Evolutionary conservation across 2,329 filamentous ascomycete species (phyloP).

Genomic region (Niveomyces coronatus): DNA sequence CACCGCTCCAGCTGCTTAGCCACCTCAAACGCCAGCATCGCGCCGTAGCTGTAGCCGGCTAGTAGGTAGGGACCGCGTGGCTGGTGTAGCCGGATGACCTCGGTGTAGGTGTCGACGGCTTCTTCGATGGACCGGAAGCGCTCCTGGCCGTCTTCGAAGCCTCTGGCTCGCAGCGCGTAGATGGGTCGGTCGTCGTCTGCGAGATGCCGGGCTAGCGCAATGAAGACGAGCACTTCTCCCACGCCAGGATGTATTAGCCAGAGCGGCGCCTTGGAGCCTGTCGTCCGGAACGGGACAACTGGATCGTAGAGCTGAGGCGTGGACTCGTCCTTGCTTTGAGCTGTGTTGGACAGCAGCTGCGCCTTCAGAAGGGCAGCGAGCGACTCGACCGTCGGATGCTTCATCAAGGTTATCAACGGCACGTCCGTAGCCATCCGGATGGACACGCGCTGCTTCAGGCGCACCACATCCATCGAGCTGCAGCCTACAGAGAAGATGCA

Average conservation of each 20-base stretch:
- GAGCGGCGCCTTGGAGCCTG: conserved; percentile 25
- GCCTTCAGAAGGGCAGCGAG: conserved; percentile 22
- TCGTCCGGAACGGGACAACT: conserved; percentile 23
- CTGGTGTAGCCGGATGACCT: conserved; percentile 30
- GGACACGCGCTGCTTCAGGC: too few relatives aligned
- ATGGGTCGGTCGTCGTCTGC: conserved; percentile 31
- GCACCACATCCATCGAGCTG: too few relatives aligned
- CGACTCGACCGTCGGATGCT: too few relatives aligned
- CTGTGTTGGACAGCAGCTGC: background rate
- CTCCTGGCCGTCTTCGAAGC: conserved; percentile 28
- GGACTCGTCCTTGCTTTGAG: background rate
- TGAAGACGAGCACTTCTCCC: conserved; percentile 32
- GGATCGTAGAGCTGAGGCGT: conserved; percentile 19
- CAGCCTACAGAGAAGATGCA: too few relatives aligned
- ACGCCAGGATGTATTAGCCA: conserved; percentile 32
- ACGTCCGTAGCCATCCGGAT: too few relatives aligned
- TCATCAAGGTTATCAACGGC: too few relatives aligned
- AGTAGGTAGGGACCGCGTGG: conserved; percentile 40
- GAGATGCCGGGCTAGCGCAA: conserved; percentile 27
- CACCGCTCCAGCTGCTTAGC: conserved; percentile 33
- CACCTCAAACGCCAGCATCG: conserved; percentile 40
- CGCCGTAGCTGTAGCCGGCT: conserved; percentile 40
- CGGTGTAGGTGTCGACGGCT: conserved; percentile 27
- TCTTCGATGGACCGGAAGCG: conserved; percentile 30
- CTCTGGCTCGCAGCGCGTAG: conserved; percentile 34